Conservation (phyloP, 768 basidiomycete genomes). For the Auriscalpium microsporum region DNA sequence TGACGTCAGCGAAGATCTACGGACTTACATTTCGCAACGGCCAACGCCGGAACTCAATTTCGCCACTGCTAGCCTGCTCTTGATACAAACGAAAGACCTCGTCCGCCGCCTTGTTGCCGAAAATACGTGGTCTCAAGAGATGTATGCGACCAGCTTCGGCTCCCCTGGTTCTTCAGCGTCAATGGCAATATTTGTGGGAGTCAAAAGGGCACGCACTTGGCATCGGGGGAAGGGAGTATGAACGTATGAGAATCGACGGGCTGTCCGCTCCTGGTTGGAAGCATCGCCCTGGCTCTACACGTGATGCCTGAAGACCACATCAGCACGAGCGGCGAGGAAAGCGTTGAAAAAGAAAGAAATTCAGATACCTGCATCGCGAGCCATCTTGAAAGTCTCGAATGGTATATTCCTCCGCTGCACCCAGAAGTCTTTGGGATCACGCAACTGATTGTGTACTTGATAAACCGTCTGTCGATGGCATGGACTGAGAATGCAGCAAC, state of each 20-base stretch:
- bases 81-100: slow-evolving; percentile 60
- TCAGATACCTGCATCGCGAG: background rate
- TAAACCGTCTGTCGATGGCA: background rate
- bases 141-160: no score
- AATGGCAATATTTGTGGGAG: background rate
- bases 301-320: slow-evolving; percentile 8
- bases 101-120: slow-evolving; percentile 39
- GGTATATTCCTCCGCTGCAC: slow-evolving; percentile 19
- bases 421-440: slow-evolving; percentile 32
- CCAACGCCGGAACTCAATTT: slow-evolving; percentile 59
- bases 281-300: no score
- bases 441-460: slow-evolving; percentile 16
- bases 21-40: slow-evolving; percentile 55
- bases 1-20: background rate
- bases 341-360: background rate
- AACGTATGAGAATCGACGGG: no score
- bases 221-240: background rate
- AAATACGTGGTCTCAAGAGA: slow-evolving; percentile 19
- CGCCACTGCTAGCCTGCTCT: slow-evolving; percentile 45
- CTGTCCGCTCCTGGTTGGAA: no score
- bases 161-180: no score
- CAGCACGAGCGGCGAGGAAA: background rate
- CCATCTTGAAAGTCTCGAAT: slow-evolving; percentile 19
- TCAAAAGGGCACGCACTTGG: background rate
- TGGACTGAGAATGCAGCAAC: background rate